Evolutionary conservation across 805 yeast species (phyloP).

Genomic region (Kodamaea hsintzibuensis): DNA sequence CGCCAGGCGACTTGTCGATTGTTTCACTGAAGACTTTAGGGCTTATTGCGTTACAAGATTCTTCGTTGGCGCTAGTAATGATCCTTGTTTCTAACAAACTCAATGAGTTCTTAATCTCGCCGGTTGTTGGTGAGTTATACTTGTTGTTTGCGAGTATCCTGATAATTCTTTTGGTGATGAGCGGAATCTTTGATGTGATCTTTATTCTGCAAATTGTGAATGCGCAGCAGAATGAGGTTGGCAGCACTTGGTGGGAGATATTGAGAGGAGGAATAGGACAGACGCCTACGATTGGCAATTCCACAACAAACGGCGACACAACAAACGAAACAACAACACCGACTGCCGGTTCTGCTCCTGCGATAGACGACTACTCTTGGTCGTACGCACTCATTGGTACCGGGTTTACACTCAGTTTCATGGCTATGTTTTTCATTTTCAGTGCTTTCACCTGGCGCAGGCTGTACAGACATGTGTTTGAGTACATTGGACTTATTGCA

Average conservation of each 20-base stretch:
- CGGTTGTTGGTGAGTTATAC: conserved; percentile 38
- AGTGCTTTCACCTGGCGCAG: conserved; percentile 48
- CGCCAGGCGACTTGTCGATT: conserved; percentile 78
- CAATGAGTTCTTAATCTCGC: conserved; percentile 29
- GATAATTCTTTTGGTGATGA: conserved; percentile 65
- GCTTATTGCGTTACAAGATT: conserved; percentile 71
- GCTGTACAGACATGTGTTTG: conserved; percentile 53
- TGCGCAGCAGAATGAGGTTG: conserved; percentile 72
- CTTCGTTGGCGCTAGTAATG: conserved; percentile 62
- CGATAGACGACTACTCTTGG: conserved; percentile 21
- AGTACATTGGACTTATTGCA: conserved; percentile 50
- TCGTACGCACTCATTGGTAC: conserved; percentile 28
- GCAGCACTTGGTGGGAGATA: conserved; percentile 64
- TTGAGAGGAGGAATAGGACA: conserved; percentile 58
- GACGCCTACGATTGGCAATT: conserved; percentile 7
- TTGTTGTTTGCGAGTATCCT: conserved; percentile 70
- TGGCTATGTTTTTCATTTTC: conserved; percentile 43
- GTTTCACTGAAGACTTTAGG: conserved; percentile 57
- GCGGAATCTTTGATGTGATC: conserved; percentile 73
- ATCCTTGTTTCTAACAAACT: conserved; percentile 57
- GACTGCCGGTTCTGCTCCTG: conserved; percentile 12
- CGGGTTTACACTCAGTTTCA: conserved; percentile 28
- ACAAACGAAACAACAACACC: conserved; percentile 12
- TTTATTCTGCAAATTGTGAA: conserved; percentile 66
- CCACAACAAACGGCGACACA: conserved; percentile 12